Base-by-base conservation (phyloP, 2,329 filamentous ascomycete species). In the Talaromyces sp. region DNA sequence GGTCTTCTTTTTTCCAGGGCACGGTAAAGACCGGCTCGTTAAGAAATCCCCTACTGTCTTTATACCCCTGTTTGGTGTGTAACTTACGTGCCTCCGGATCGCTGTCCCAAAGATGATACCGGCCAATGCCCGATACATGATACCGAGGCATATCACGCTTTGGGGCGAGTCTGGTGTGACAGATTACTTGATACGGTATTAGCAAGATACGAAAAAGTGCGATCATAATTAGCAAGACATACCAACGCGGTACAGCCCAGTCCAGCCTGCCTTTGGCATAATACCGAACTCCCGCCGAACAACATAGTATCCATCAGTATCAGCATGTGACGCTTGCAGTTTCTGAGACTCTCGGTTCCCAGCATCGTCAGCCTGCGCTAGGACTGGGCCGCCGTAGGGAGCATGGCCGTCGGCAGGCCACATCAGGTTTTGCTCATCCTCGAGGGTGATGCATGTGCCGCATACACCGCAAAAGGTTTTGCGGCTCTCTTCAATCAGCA, bases 41-140 rank as follows among this genome's bases (percentile, higher is more conserved):
- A 14, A 35, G 32, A 17, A 17, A 6, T 3, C 32, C 32, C 14
- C 32, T 35, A 6, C 32, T 35, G 32, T 50, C 21, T 21, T 21
- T 12, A 5, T 59, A 59, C 2, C 17, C 48, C 19, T 31, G 38
- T 21, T 56, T 59, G 29, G 35, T 41, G 31, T 51, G 48, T 41
- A 56, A 50, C 21, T 56, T 59, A n/a, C 58, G 52, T 12, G 58
- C 58, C 19, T 43, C 54, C 10, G 58, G 58, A n/a, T 59, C 53
- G 52, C 53, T 59, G 29, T 59, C 58, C 58, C 58, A 59, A 31
- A 59, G 58, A 38, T 59, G 58, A 43, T 55, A 59, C 2, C 58
- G 58, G 32, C 43, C 58, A 48, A 59, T 17, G 1, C 58, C 58
- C 21, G 58, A 59, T 19, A 59, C 29, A 46, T 59, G 38, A 26